These are phyloP conservation scores for Cetraspora pellucida DNA, from an alignment of 192 early-diverging fungal genomes.

Conservation along the genomic window DNA sequence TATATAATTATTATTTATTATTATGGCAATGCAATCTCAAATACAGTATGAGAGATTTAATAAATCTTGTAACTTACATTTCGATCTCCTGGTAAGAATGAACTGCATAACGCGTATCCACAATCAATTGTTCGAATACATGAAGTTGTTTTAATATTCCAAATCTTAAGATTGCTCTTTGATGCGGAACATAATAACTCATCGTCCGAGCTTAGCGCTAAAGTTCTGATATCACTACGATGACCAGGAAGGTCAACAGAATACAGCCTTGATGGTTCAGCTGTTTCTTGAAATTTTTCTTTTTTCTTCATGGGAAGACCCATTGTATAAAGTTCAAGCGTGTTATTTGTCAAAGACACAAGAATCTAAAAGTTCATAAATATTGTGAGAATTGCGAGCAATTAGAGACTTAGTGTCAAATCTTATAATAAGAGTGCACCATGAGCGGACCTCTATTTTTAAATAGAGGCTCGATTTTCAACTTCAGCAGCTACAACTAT, in stretches of 20 bases:
- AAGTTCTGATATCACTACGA: slow-evolving; percentile 84
- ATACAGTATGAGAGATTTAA: neutral
- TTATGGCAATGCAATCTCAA: neutral
- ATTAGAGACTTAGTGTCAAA: no score
- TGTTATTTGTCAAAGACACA: slow-evolving; percentile 80
- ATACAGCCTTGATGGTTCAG: slow-evolving; percentile 65
- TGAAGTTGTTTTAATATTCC: slow-evolving; percentile 80
- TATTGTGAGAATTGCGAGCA: neutral
- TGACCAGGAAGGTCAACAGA: slow-evolving; percentile 87
- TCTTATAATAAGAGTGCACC: no score
- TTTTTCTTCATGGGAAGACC: slow-evolving; percentile 64
- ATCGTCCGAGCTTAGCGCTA: slow-evolving; percentile 90
- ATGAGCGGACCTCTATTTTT: no score
- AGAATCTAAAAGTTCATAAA: slow-evolving; percentile 51
- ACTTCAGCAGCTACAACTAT: neutral
- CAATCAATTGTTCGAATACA: slow-evolving; percentile 91
- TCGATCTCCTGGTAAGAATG: slow-evolving; percentile 91
- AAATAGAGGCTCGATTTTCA: no score
- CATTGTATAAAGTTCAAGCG: slow-evolving; percentile 76
- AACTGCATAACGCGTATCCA: slow-evolving; percentile 89
- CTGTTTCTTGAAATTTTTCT: slow-evolving; percentile 39
- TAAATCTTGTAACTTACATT: slow-evolving; percentile 50
- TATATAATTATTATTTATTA: slow-evolving; percentile 24
- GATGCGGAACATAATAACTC: slow-evolving; percentile 85
- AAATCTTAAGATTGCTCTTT: slow-evolving; percentile 83